Evolutionary conservation across 805 yeast genomes (phyloP).

Genomic region (Lipomyces japonicus): DNA sequence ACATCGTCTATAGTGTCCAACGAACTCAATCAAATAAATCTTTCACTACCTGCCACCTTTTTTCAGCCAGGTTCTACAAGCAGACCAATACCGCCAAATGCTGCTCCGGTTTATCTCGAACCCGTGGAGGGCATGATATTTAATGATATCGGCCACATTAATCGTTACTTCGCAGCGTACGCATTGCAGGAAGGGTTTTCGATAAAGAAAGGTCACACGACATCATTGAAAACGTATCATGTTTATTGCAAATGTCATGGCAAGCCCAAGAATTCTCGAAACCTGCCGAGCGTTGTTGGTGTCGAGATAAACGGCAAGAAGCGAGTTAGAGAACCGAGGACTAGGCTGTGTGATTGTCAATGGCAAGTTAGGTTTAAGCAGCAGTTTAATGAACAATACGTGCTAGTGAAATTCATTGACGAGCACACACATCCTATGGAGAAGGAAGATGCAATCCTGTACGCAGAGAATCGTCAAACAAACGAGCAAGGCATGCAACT

Average conservation of each 20-base stretch:
- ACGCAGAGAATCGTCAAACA: conserved; percentile 8
- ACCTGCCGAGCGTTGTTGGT: conserved; percentile 5
- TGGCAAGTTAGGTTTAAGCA: conserved; percentile 3
- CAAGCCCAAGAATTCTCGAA: conserved; percentile 4
- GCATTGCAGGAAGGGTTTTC: conserved; percentile 3
- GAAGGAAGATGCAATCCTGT: neutral
- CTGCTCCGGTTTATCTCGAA: neutral
- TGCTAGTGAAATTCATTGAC: neutral
- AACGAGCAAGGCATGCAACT: conserved; percentile 6
- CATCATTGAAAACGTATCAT: conserved; percentile 3
- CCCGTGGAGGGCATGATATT: conserved; percentile 6
- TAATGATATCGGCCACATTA: conserved; percentile 1
- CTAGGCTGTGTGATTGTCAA: conserved; percentile 1
- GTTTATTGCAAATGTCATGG: conserved; percentile 9
- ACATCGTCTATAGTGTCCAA: too few relatives aligned
- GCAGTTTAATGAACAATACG: conserved; percentile 10
- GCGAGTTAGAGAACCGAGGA: conserved; percentile 5
- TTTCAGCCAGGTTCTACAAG: too few relatives aligned
- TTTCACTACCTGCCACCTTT: too few relatives aligned
- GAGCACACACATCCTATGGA: conserved; percentile 6
- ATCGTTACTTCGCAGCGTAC: neutral
- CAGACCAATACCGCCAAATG: conserved; percentile 2
- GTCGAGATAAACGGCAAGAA: conserved; percentile 5
- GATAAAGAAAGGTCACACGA: neutral
- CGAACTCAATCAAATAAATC: too few relatives aligned